Evolutionary conservation across 148 eudicot species (phyloP).

Genomic region (Limonium bicolor): DNA sequence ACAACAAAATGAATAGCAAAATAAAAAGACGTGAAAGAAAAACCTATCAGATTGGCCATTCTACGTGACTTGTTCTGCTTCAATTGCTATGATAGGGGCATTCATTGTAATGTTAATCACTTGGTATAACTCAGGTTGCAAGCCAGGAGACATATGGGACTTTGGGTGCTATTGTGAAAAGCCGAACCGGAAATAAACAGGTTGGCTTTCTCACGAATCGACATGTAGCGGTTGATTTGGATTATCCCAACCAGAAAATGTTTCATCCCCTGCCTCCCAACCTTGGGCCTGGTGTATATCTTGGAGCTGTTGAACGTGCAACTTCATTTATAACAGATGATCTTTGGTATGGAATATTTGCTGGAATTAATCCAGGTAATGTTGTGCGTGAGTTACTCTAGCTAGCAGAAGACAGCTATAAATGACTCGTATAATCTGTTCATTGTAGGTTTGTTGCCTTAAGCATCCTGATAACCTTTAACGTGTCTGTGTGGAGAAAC

Average conservation of each 20-base stretch:
- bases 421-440: too few species aligned
- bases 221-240: slow-evolving; percentile 62
- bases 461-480: too few species aligned
- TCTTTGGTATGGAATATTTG: slow-evolving; percentile 66
- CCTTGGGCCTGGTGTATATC: slow-evolving; percentile 66
- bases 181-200: slow-evolving; percentile 46
- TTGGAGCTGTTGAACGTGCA: slow-evolving; percentile 67
- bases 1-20: too few species aligned
- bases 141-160: slow-evolving; percentile 59
- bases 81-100: too few species aligned
- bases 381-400: too few species aligned
- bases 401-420: too few species aligned
- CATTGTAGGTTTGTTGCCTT: too few species aligned
- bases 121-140: slow-evolving; percentile 31
- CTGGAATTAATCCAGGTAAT: slow-evolving; percentile 64
- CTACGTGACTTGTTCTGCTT: too few species aligned
- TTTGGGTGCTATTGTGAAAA: slow-evolving; percentile 61
- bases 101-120: neutral
- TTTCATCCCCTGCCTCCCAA: slow-evolving; percentile 67
- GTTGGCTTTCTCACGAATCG: slow-evolving; percentile 62
- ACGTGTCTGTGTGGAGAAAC: too few species aligned
- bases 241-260: slow-evolving; percentile 65
- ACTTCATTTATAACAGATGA: slow-evolving; percentile 56
- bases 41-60: too few species aligned
- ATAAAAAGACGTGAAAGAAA: too few species aligned